Percentiles rank a stretch among this genome's conserved stretches.
Evolutionary conservation across 495 filamentous ascomycete genomes (phyloP).

Genomic region (Rhizodiscina lignyota): DNA sequence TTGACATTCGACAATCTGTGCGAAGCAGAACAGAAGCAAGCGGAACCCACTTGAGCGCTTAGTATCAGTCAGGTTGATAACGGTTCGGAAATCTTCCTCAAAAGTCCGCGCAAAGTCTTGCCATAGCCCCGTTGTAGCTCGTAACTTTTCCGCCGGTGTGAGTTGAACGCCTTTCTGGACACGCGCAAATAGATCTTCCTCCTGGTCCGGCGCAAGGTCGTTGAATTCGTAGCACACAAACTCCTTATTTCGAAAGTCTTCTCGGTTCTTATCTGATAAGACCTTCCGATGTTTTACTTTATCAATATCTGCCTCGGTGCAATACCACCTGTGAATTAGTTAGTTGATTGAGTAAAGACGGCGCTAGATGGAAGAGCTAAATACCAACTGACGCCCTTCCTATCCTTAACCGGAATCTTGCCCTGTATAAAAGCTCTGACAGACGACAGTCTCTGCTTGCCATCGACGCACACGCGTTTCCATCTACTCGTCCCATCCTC

Average conservation of each 20-base stretch:
- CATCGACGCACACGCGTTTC: constrained; percentile 27
- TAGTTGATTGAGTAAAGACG: too few relatives aligned
- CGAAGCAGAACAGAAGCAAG: too few relatives aligned
- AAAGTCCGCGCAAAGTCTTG: constrained; percentile 24
- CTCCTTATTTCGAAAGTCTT: constrained; percentile 18
- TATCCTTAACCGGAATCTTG: constrained; percentile 25
- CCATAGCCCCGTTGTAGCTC: constrained; percentile 28
- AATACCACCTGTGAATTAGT: constrained; percentile 4
- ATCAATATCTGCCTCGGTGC: constrained; percentile 9
- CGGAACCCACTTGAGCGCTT: too few relatives aligned
- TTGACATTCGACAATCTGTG: too few relatives aligned
- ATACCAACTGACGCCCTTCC: too few relatives aligned
- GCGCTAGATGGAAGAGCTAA: too few relatives aligned
- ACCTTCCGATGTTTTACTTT: constrained; percentile 13
- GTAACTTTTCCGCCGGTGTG: constrained; percentile 31
- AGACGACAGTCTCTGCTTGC: constrained; percentile 33
- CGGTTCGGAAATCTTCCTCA: constrained; percentile 23
- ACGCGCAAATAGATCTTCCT: constrained; percentile 32
- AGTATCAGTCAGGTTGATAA: too few relatives aligned
- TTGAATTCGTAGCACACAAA: constrained; percentile 28
- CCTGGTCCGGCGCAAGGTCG: constrained; percentile 22
- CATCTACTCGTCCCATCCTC: constrained; percentile 7
- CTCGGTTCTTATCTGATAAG: constrained; percentile 14
- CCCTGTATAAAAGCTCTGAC: constrained; percentile 28
- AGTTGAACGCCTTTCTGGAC: constrained; percentile 31